Conservation (phyloP, 768 basidiomycete species). For the Auricularia auricula-judae region DNA sequence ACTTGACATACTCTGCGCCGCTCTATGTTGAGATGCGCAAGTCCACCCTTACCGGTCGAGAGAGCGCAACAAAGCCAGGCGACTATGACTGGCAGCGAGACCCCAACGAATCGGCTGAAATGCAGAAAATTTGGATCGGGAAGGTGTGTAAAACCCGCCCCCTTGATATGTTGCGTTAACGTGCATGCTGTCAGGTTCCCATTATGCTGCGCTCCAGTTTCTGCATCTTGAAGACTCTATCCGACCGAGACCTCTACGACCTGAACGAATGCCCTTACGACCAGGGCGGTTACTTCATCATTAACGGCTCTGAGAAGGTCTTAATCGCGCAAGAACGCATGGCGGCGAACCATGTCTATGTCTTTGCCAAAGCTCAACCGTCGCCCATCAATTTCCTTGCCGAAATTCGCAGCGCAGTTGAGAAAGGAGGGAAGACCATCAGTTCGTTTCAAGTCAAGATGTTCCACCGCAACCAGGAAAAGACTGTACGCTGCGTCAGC, state of each 20-base stretch:
- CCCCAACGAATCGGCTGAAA: slow-evolving; percentile 55
- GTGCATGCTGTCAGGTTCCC: slow-evolving; percentile 52
- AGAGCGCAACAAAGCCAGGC: slow-evolving; percentile 72
- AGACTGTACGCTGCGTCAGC: slow-evolving; percentile 48
- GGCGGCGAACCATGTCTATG: slow-evolving; percentile 99
- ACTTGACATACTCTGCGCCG: slow-evolving; percentile 92
- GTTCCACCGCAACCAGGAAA: slow-evolving; percentile 83
- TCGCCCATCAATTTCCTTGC: slow-evolving; percentile 93
- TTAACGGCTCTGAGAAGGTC: slow-evolving; percentile 99
- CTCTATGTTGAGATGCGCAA: slow-evolving; percentile 94
- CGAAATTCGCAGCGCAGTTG: slow-evolving; percentile 94
- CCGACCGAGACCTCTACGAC: slow-evolving; percentile 74
- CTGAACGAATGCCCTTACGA: slow-evolving; percentile 98
- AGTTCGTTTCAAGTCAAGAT: slow-evolving; percentile 97
- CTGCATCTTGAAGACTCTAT: slow-evolving; percentile 76
- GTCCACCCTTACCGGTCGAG: slow-evolving; percentile 64
- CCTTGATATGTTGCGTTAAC: not conserved
- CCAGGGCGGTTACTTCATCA: slow-evolving; percentile 98
- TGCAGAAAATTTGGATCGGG: slow-evolving; percentile 87
- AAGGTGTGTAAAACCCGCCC: slow-evolving; percentile 41
- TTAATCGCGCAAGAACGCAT: slow-evolving; percentile 98
- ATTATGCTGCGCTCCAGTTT: slow-evolving; percentile 96
- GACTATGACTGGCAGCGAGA: slow-evolving; percentile 71
- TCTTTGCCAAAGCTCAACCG: slow-evolving; percentile 95
- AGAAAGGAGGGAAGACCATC: slow-evolving; percentile 96